Evolutionary conservation across 208 protist genomes (phyloP), one percentile per base, ranked within the genome.

Genomic region (Trypanosoma congolense): DNA sequence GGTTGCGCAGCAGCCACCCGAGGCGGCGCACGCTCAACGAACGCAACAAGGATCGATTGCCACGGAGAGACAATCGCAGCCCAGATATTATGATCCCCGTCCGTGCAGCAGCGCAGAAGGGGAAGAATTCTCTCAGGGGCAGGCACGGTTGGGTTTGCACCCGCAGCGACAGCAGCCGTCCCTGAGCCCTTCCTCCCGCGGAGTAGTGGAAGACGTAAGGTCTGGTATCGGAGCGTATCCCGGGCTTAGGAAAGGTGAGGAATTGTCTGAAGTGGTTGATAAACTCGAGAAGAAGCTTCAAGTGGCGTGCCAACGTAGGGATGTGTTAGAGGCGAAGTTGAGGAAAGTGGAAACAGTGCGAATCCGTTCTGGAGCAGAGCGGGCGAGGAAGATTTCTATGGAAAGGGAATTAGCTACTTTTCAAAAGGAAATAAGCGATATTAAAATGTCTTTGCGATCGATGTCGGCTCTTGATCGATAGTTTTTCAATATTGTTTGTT

Each of bases 331-430:
- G 22, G 41, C 31, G 16, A 43, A 80, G 38, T 61, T 92, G 14
- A 69, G 73, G 60, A 77, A 76, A n/a, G 63, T 92, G 18, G 80
- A 92, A 51, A 61, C 55, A 31, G 48, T 56, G 14, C 69, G 78
- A 6, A 42, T 70, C 35, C 77, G 81, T 33, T 87, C 66, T 4
- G 79, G 73, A 0, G 56, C 70, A 18, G 77, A 87, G 26, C 50
- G 74, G 22, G 53, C 63, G 38, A 76, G 73, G 54, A 81, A 82
- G 38, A 66, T 63, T 4, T 30, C 66, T 0, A 33, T 80, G 25
- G 80, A 92, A 43, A 22, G 47, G 3, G 59, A 65, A 4, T 58
- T 92, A 6, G 66, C 70, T 33, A 63, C 61, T 10, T 72, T 71
- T 22, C 75, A 92, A 42, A 53, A 66, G 18, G 43, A 51, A 2